These are phyloP conservation scores for Metschnikowia picachoensis DNA, from an alignment of 805 yeast genomes.

Conservation along the genomic window DNA sequence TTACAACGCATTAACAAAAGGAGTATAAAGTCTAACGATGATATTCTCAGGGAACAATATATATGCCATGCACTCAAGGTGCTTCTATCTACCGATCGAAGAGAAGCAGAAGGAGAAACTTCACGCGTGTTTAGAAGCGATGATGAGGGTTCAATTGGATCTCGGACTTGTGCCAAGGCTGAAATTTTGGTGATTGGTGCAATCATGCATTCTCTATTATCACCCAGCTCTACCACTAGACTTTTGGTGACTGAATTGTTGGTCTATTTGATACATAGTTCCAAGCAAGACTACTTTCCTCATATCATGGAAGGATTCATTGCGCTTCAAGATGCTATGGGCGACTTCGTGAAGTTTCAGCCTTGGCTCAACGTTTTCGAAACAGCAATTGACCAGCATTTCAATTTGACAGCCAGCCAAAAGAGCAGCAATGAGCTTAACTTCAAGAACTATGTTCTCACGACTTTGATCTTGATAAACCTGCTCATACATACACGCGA, in stretches of 20 bases:
- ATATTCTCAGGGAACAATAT: slow-evolving; percentile 36
- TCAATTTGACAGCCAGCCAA: slow-evolving; percentile 14
- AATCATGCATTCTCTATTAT: slow-evolving; percentile 34
- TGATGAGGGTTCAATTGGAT: slow-evolving; percentile 7
- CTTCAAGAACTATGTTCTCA: slow-evolving; percentile 32
- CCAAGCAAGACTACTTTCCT: slow-evolving; percentile 20
- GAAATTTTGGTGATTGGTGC: slow-evolving; percentile 34
- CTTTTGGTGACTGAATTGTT: slow-evolving; percentile 40
- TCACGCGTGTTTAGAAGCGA: slow-evolving; percentile 8
- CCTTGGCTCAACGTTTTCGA: slow-evolving; percentile 41
- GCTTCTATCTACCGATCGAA: slow-evolving; percentile 27
- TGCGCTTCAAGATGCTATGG: slow-evolving; percentile 31
- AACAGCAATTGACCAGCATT: slow-evolving; percentile 30
- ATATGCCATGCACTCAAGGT: slow-evolving; percentile 38
- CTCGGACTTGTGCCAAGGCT: slow-evolving; percentile 16
- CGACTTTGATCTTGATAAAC: slow-evolving; percentile 35
- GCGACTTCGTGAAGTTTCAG: slow-evolving; percentile 35
- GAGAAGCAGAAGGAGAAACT: slow-evolving; percentile 7
- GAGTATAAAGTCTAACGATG: slow-evolving; percentile 43
- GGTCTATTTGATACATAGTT: slow-evolving; percentile 29
- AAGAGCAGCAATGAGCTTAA: slow-evolving; percentile 16
- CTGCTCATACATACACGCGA: slow-evolving; percentile 28
- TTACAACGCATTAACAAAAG: slow-evolving; percentile 37
- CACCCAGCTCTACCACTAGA: slow-evolving; percentile 40
- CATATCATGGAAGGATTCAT: slow-evolving; percentile 30